A percentile compares a stretch with the other conserved stretches of the same genome.
Conservation (phyloP, 805 yeast species). For the Cyberlindnera suaveolens region DNA sequence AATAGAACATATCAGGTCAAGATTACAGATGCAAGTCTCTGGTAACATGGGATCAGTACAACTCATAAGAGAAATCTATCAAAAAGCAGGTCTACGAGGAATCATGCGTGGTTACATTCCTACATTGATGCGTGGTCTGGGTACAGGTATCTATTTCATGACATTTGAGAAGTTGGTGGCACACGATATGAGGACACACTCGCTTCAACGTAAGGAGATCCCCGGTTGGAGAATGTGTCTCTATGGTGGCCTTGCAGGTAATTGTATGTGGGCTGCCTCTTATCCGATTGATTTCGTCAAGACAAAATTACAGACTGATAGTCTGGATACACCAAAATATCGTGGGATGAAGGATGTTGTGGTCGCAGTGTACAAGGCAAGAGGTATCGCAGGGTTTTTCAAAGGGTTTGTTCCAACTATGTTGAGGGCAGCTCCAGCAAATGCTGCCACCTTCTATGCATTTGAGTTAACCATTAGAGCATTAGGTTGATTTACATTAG, state of each 20-base stretch:
- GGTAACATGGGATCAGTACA: constrained; percentile 66
- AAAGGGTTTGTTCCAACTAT: constrained; percentile 91
- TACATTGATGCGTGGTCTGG: constrained; percentile 78
- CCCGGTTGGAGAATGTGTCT: constrained; percentile 85
- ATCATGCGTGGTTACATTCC: constrained; percentile 79
- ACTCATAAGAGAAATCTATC: constrained; percentile 51
- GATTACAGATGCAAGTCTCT: constrained; percentile 80
- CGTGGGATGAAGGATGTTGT: constrained; percentile 53
- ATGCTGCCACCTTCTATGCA: constrained; percentile 93
- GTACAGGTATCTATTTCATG: constrained; percentile 83
- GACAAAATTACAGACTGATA: constrained; percentile 79
- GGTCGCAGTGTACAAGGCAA: constrained; percentile 43
- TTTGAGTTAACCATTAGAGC: constrained; percentile 82
- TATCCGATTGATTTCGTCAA: constrained; percentile 92
- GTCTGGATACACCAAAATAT: constrained; percentile 52
- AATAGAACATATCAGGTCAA: constrained; percentile 89
- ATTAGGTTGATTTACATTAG: constrained; percentile 6
- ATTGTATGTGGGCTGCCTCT: constrained; percentile 76
- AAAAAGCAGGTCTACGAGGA: constrained; percentile 50
- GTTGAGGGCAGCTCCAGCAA: constrained; percentile 95
- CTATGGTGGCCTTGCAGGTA: constrained; percentile 89
- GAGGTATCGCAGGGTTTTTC: constrained; percentile 74
- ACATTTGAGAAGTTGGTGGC: constrained; percentile 86
- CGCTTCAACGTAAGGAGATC: constrained; percentile 56
- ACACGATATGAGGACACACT: constrained; percentile 43